Evolutionary conservation across 2,329 filamentous ascomycete species (phyloP), one percentile per base, ranked within the genome.

Genomic region (Boeremia exigua): DNA sequence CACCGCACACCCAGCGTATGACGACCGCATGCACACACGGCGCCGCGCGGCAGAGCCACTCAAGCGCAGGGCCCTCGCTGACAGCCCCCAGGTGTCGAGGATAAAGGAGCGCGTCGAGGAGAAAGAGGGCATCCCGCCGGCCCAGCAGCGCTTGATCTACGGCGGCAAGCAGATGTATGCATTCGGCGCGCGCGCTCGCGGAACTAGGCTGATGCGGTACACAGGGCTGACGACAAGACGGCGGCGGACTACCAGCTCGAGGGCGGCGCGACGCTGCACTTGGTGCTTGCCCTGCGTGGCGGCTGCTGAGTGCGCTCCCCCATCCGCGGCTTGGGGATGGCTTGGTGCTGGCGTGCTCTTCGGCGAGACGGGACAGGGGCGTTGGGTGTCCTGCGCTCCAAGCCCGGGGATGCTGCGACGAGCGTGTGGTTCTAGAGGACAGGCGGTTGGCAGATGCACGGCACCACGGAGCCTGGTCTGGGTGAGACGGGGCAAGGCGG

Each of bases 81-180:
- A 70, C 39, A 33, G 3, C 9, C 3, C 36, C 3, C 64, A 96
- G 92, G 91, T 98, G 67, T 88, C 90, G 36, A 88, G 93, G 77
- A 98, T 99, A 84, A 99, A 99, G 84, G 95, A 98, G 80, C 93
- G 94, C 71, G 95, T 99, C 52, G 95, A 99, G 79, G 95, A 99
- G 82, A 98, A 98, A 80, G 95, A 98, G 76, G 95, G 95, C 54
- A 99, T 99, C 69, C 94, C 95, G 38, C 95, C 95, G 1, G 92
- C 95, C 15, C 95, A 99, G 80, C 95, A 99, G 79, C 88, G 95
- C 56, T 82, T 99, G 64, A 99, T 99, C 72, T 97, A 89, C 74
- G 92, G 94, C 49, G 95, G 95, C 71, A 99, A 99, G 82, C 95
- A 99, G 77, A 97, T 99, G 95, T 97, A 69, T 48, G 77, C 57